A percentile compares a stretch with the other conserved stretches of the same genome.
phyloP scores from a whole-genome alignment of 495 filamentous ascomycete genomes.

The Penicillium canescens region DNA sequence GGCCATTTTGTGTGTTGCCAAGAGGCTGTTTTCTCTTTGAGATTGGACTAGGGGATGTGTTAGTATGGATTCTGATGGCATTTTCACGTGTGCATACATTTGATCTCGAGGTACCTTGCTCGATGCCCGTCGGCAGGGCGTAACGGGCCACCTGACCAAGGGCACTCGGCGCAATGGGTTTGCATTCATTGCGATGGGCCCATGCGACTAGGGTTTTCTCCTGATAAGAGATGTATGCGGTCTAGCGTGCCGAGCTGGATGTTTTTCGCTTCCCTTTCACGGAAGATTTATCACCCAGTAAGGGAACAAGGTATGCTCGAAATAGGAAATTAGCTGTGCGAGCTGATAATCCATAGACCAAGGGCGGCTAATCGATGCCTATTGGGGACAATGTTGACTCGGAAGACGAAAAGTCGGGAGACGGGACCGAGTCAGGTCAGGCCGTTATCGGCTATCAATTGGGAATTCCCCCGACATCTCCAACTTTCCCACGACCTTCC shows the following conservation, averaged over 20 bases:
- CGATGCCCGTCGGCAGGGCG: conserved; percentile 14
- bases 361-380: no score
- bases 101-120: conserved; percentile 18
- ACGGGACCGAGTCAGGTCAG: not conserved
- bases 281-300: not conserved
- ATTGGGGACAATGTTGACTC: not conserved
- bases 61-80: no score
- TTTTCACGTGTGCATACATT: no score
- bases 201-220: not conserved
- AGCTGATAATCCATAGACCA: no score
- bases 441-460: conserved; percentile 13
- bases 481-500: not conserved
- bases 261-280: not conserved
- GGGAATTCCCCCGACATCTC: not conserved
- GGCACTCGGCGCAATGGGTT: conserved; percentile 10
- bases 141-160: conserved; percentile 5
- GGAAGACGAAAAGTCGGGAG: conserved; percentile 9
- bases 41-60: no score
- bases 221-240: not conserved
- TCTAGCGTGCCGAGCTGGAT: not conserved
- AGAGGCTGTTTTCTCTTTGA: no score
- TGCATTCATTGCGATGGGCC: conserved; percentile 13
- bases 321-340: no score
- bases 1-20: no score
- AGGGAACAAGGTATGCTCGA: no score